Evolutionary conservation across 2,329 filamentous ascomycete genomes (phyloP).

Genomic region (Rhinocladiella similis): DNA sequence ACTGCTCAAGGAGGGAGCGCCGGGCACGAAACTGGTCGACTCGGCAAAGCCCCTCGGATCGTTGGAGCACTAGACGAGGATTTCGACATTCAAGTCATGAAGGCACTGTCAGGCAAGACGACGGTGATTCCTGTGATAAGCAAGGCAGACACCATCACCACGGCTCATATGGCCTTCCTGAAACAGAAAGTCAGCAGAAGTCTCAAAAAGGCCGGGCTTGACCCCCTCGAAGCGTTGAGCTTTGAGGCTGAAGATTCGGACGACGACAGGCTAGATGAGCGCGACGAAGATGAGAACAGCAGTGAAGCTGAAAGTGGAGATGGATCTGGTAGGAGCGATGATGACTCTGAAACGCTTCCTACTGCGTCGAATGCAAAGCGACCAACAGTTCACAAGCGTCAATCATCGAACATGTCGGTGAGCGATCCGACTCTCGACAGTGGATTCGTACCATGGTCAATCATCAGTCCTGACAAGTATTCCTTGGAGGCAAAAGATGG

Average conservation of each 20-base stretch:
- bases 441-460: conserved; percentile 77
- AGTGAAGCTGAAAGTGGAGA: conserved; percentile 33
- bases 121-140: conserved; percentile 93
- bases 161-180: conserved; percentile 86
- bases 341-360: conserved; percentile 23
- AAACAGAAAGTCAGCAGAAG: conserved; percentile 90
- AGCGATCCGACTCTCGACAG: conserved; percentile 29
- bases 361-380: conserved; percentile 20
- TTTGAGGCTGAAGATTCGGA: conserved; percentile 80
- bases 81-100: conserved; percentile 86
- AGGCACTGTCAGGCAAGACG: conserved; percentile 86
- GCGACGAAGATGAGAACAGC: conserved; percentile 44
- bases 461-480: conserved; percentile 91
- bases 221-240: conserved; percentile 83
- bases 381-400: conserved; percentile 32
- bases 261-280: conserved; percentile 55
- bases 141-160: conserved; percentile 96
- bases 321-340: conserved; percentile 29
- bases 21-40: conserved; percentile 53
- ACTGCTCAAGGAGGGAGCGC: conserved; percentile 60
- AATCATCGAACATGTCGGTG: conserved; percentile 34
- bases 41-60: conserved; percentile 38
- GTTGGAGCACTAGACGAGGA: conserved; percentile 79
- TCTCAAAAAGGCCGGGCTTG: conserved; percentile 79
- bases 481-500: conserved; percentile 53